Base-by-base conservation (phyloP, 768 basidiomycete species). In the Boletus rubescentipes region DNA sequence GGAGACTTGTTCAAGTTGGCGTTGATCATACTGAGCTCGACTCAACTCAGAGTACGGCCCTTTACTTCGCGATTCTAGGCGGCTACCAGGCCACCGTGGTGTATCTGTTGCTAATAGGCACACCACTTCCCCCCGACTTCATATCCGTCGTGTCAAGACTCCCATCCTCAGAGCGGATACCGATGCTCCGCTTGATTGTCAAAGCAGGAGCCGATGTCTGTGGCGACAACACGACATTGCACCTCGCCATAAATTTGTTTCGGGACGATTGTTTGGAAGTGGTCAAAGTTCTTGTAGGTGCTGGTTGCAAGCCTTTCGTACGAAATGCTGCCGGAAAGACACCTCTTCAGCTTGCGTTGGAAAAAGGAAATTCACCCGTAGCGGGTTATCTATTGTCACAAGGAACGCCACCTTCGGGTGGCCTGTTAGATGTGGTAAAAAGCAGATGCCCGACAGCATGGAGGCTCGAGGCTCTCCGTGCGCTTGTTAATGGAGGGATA, bases 1-100 rank as follows among this genome's bases (percentile, higher is more conserved):
- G 36, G 6, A 57, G 41, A 35, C 54, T 57, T 3, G 16, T 57
- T 9, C 55, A 57, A 21, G 55, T 35, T 35, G 56, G 52, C 12
- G 2, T 38, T 0, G 45, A 46, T 31, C 55, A 14, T 35, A 12
- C 23, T 10, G 45, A 23, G 6, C 16, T 6, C 2, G 36, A 46
- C 32, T 46, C 39, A 0, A 10, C 21, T n/a, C 30, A 6, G 30
- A 52, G 36, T 5, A 58, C 55, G 2, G 45, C 41, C 4, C 23
- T 58, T 32, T 6, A 58, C 2, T 10, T 49, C 9, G 55, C 55
- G 9, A 43, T 57, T 14, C 0, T 15, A 36, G 55, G 55, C 1
- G 41, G 54, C 10, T 57, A 56, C 6, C 42, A 15, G 12, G 52
- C 31, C 4, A 10, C 47, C 4, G 30, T 42, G 39, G 23, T 37